These are phyloP conservation scores for Penicillium crystallinum DNA, from an alignment of 495 filamentous ascomycete species.

Conservation along the genomic window DNA sequence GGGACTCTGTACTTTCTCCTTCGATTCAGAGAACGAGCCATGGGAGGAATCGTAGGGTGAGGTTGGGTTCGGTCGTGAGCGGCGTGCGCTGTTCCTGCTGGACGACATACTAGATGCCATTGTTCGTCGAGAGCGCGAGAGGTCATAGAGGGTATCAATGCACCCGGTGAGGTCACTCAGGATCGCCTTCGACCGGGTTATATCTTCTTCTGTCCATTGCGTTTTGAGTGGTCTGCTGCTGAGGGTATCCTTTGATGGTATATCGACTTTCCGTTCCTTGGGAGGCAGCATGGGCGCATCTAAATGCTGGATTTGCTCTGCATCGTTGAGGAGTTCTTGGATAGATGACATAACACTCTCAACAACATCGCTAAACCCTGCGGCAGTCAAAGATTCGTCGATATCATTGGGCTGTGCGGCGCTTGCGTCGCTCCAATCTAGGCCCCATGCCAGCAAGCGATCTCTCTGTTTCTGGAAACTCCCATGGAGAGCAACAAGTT, in stretches of 20 bases:
- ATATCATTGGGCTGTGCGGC: slow-evolving; percentile 67
- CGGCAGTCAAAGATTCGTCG: slow-evolving; percentile 76
- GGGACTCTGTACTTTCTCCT: slow-evolving; percentile 27
- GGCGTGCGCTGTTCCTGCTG: slow-evolving; percentile 22
- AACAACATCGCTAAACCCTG: slow-evolving; percentile 81
- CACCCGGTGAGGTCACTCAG: slow-evolving; percentile 73
- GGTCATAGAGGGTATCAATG: slow-evolving; percentile 85
- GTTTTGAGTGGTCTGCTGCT: slow-evolving; percentile 31
- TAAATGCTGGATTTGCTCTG: slow-evolving; percentile 67
- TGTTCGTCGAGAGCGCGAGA: slow-evolving; percentile 65
- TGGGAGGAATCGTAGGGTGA: slow-evolving; percentile 28
- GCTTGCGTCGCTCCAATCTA: slow-evolving; percentile 80
- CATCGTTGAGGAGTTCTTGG: slow-evolving; percentile 79
- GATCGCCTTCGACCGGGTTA: slow-evolving; percentile 52
- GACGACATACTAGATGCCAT: slow-evolving; percentile 40
- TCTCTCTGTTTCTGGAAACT: slow-evolving; percentile 54
- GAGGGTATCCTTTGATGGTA: slow-evolving; percentile 35
- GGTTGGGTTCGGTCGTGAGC: slow-evolving; percentile 21
- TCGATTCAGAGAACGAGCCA: slow-evolving; percentile 27
- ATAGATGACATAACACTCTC: slow-evolving; percentile 86
- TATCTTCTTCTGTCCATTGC: slow-evolving; percentile 48
- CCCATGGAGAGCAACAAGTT: slow-evolving; percentile 50
- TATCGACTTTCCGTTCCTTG: slow-evolving; percentile 33
- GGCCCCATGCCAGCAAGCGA: slow-evolving; percentile 77
- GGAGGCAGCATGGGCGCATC: slow-evolving; percentile 39